Percentiles rank a stretch among this genome's conserved stretches.
These are phyloP conservation scores for Candolleomyces aberdarensis DNA, from an alignment of 768 basidiomycete species.

Conservation along the genomic window DNA sequence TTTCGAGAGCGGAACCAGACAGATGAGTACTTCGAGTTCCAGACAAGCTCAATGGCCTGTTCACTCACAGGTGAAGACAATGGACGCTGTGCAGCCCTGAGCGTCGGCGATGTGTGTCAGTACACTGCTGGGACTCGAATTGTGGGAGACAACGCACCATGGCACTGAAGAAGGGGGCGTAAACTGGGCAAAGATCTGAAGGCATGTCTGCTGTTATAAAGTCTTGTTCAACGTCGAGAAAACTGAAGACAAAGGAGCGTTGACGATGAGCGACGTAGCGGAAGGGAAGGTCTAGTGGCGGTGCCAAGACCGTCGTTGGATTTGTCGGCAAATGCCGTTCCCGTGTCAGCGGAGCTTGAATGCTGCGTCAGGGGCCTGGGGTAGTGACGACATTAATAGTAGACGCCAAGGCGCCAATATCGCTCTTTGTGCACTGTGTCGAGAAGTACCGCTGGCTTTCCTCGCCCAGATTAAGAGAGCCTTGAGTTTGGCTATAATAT, in stretches of 20 bases:
- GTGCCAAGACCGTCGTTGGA: conserved; percentile 7
- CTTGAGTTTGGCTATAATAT: no score
- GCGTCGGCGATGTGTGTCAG: conserved; percentile 16
- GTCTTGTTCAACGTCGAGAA: background rate
- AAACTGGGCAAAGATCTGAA: conserved; percentile 82
- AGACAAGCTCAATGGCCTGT: background rate
- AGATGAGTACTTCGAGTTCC: background rate
- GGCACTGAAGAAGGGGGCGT: conserved; percentile 97
- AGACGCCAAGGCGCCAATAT: no score
- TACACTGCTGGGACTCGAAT: background rate
- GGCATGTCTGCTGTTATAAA: conserved; percentile 43
- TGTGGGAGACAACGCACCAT: conserved; percentile 58
- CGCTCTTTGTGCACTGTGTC: no score
- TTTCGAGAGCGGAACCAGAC: background rate
- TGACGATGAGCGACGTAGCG: conserved; percentile 11
- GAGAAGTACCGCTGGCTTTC: no score
- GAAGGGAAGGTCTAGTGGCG: background rate
- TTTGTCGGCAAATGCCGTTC: conserved; percentile 1
- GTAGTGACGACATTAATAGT: no score
- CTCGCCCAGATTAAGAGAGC: no score
- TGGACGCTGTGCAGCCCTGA: conserved; percentile 94
- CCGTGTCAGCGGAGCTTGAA: conserved; percentile 1
- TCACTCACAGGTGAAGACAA: conserved; percentile 93
- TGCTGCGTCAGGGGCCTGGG: background rate
- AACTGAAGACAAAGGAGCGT: background rate